Evolutionary conservation across 192 early-diverging fungal species (phyloP).

Genomic region (Coemansia javaensis): DNA sequence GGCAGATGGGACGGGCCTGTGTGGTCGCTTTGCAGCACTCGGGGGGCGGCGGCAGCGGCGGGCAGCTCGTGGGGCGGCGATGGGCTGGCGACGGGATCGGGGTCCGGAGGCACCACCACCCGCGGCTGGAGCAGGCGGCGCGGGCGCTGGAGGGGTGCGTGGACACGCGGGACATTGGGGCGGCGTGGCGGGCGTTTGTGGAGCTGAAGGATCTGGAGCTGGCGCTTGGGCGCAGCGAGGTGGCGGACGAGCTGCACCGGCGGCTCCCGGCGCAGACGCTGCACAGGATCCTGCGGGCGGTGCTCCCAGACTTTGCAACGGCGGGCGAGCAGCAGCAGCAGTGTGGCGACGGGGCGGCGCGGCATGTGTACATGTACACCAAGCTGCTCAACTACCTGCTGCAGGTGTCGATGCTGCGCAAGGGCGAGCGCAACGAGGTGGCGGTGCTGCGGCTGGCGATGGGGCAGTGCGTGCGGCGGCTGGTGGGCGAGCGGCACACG

Average conservation of each 20-base stretch:
- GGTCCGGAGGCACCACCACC: no score
- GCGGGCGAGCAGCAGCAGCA: background rate
- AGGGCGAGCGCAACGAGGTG: conserved; percentile 18
- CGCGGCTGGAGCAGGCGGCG: conserved; percentile 14
- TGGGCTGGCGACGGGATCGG: no score
- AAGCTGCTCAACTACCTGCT: conserved; percentile 39
- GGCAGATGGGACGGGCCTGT: no score
- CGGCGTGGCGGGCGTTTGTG: conserved; percentile 30
- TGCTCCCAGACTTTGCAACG: conserved; percentile 14
- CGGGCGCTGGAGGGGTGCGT: conserved; percentile 10
- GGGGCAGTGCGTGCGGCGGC: conserved; percentile 42
- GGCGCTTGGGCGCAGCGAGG: conserved; percentile 5
- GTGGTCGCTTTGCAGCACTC: no score
- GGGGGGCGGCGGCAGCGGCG: background rate
- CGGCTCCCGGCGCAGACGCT: conserved; percentile 9
- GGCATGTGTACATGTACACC: conserved; percentile 22
- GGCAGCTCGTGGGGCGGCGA: background rate
- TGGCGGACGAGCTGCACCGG: conserved; percentile 13
- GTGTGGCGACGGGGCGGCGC: conserved; percentile 21
- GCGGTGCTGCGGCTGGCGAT: conserved; percentile 27
- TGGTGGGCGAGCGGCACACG: conserved; percentile 7
- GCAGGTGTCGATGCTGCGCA: conserved; percentile 20
- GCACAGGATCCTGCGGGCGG: conserved; percentile 7
- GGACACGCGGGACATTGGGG: conserved; percentile 5
- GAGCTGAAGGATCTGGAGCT: conserved; percentile 26